phyloP scores from a whole-genome alignment of 352 stramenopile genomes.

The Blastocystis sp. region DNA sequence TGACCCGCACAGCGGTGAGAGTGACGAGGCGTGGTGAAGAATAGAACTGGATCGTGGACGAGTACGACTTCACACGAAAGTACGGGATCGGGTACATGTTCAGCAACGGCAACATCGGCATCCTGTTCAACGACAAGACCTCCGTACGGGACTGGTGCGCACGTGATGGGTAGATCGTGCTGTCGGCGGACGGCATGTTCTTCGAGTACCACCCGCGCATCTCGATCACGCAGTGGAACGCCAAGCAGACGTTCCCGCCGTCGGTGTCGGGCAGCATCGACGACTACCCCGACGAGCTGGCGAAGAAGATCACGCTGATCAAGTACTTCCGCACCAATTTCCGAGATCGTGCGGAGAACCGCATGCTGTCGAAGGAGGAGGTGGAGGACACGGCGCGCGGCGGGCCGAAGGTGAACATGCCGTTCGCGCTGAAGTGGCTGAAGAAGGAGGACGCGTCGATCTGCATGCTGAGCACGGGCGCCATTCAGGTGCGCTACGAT shows the following conservation, averaged over 20 bases:
- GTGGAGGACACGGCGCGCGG: slow-evolving; percentile 53
- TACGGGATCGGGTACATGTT: slow-evolving; percentile 69
- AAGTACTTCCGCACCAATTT: slow-evolving; percentile 69
- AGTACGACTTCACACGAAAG: slow-evolving; percentile 67
- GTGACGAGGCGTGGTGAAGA: neutral
- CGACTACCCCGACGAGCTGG: slow-evolving; percentile 53
- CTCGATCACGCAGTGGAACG: slow-evolving; percentile 58
- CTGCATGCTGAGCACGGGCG: slow-evolving; percentile 59
- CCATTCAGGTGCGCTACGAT: slow-evolving; percentile 62
- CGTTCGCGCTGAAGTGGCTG: slow-evolving; percentile 60
- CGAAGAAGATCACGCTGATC: slow-evolving; percentile 69
- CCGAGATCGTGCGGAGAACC: slow-evolving; percentile 35
- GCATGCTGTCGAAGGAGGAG: slow-evolving; percentile 61
- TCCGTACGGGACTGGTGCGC: neutral
- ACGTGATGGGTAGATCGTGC: slow-evolving; percentile 32
- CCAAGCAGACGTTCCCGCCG: neutral
- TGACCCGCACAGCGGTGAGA: slow-evolving; percentile 12
- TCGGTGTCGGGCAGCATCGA: slow-evolving; percentile 42
- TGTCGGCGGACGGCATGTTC: slow-evolving; percentile 39
- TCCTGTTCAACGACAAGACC: slow-evolving; percentile 69
- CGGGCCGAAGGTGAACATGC: slow-evolving; percentile 41
- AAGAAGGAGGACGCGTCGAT: slow-evolving; percentile 60
- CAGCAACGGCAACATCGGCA: slow-evolving; percentile 41
- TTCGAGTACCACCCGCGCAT: slow-evolving; percentile 67
- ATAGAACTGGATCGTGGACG: slow-evolving; percentile 70